A percentile compares a stretch with the other conserved stretches of the same genome.
phyloP scores from a whole-genome alignment of 208 protist genomes.

The Trypanosomatidae sp. region DNA sequence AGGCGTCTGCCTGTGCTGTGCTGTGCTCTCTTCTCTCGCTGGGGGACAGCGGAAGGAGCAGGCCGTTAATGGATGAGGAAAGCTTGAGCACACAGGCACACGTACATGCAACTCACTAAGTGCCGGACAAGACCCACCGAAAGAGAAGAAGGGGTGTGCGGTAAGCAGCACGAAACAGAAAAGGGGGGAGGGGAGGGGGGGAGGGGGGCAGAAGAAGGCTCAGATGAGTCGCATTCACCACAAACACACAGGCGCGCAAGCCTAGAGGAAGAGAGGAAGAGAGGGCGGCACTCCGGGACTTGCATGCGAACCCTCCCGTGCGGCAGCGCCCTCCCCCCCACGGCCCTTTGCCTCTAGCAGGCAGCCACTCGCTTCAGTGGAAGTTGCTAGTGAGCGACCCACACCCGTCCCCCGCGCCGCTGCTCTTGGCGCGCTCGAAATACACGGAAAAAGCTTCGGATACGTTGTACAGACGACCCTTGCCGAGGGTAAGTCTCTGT shows the following conservation, averaged over 20 bases:
- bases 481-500: neutral
- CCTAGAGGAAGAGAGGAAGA: neutral
- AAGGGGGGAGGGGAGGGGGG: neutral
- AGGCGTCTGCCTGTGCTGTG: neutral
- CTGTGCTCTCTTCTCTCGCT: neutral
- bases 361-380: neutral
- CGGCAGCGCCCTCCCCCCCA: neutral
- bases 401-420: neutral
- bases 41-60: neutral
- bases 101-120: neutral
- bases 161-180: neutral
- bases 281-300: neutral
- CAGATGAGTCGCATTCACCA: neutral
- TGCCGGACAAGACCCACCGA: neutral
- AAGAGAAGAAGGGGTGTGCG: neutral
- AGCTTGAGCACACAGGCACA: neutral
- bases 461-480: neutral
- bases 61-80: neutral
- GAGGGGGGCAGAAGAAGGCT: neutral
- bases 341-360: neutral
- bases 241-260: neutral
- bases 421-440: neutral
- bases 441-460: neutral
- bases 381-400: neutral
- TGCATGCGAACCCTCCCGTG: neutral